Evolutionary conservation across 805 yeast genomes (phyloP).

Genomic region (Yamadazyma nakazawae): DNA sequence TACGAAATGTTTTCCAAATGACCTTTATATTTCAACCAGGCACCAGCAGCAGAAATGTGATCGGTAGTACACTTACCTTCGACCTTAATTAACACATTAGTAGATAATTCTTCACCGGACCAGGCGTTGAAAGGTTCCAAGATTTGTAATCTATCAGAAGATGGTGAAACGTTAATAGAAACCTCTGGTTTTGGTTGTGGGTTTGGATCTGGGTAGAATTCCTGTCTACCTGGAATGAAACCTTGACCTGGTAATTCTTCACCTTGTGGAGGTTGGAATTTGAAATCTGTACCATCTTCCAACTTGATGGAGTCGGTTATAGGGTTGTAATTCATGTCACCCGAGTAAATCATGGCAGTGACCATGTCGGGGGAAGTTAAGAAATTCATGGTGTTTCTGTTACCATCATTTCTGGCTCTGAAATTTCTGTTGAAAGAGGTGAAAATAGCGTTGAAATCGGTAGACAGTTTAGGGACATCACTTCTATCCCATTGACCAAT

Average conservation of each 20-base stretch:
- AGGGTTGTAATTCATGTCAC: slow-evolving; percentile 91
- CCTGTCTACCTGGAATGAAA: slow-evolving; percentile 68
- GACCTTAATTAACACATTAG: slow-evolving; percentile 80
- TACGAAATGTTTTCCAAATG: slow-evolving; percentile 93
- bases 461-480: slow-evolving; percentile 62
- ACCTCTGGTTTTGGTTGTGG: slow-evolving; percentile 64
- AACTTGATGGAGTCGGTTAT: slow-evolving; percentile 76
- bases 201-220: slow-evolving; percentile 69
- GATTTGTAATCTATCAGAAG: slow-evolving; percentile 87
- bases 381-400: slow-evolving; percentile 95
- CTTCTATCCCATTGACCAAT: slow-evolving; percentile 99
- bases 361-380: slow-evolving; percentile 98
- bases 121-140: slow-evolving; percentile 86
- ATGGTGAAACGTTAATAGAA: slow-evolving; percentile 69
- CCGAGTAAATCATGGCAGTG: slow-evolving; percentile 94
- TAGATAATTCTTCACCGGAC: slow-evolving; percentile 78
- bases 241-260: slow-evolving; percentile 80
- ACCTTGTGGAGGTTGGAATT: slow-evolving; percentile 76
- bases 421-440: slow-evolving; percentile 98
- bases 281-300: slow-evolving; percentile 68
- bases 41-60: slow-evolving; percentile 98
- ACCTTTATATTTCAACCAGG: slow-evolving; percentile 97
- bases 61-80: slow-evolving; percentile 99
- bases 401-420: slow-evolving; percentile 97
- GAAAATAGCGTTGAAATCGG: slow-evolving; percentile 81